Percentiles rank a stretch among this genome's conserved stretches.
Evolutionary conservation across 345 rosid genomes (phyloP).

Genomic region (Citrus medica): DNA sequence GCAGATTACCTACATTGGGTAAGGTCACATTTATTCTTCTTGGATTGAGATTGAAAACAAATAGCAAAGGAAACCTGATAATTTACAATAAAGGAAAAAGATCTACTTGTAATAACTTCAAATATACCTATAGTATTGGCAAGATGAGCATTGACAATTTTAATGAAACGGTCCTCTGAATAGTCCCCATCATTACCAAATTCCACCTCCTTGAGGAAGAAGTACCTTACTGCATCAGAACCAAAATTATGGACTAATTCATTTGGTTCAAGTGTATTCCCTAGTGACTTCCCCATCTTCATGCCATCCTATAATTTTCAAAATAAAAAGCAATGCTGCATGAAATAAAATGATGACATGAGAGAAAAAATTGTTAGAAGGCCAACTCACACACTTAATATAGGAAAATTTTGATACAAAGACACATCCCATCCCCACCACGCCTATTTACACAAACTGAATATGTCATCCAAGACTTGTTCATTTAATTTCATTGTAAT

Average conservation of each 20-base stretch:
- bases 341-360: slow-evolving; percentile 44
- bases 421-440: not conserved
- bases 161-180: slow-evolving; percentile 84
- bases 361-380: slow-evolving; percentile 2
- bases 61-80: not conserved
- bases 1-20: slow-evolving; percentile 72
- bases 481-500: not conserved
- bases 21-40: slow-evolving; percentile 3
- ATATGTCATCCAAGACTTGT: not conserved
- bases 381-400: not conserved
- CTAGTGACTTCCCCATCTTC: slow-evolving; percentile 98
- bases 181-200: slow-evolving; percentile 96
- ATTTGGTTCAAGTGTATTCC: slow-evolving; percentile 86
- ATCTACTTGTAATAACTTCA: not conserved
- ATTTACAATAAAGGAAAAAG: not conserved
- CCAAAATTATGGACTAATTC: slow-evolving; percentile 82
- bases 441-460: not conserved
- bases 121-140: slow-evolving; percentile 84
- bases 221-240: slow-evolving; percentile 87
- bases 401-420: not conserved
- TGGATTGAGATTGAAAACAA: not conserved
- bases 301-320: slow-evolving; percentile 78
- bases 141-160: slow-evolving; percentile 89
- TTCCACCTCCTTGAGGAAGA: slow-evolving; percentile 86
- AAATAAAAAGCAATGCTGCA: slow-evolving; percentile 51